Conservation (phyloP, 352 stramenopile genomes). For the Hyaloperonospora brassicae region DNA sequence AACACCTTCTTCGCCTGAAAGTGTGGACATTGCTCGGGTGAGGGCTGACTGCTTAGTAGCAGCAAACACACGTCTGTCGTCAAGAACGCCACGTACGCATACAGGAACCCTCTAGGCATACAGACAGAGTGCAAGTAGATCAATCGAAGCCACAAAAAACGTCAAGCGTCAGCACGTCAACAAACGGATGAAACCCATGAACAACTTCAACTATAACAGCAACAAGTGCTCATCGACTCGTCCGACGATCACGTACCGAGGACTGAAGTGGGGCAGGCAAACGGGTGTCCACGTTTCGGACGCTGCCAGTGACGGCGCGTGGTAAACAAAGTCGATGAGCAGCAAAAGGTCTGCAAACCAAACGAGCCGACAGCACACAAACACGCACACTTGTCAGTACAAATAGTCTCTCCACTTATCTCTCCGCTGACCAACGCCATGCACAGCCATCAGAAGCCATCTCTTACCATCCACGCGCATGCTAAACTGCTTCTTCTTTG, state of each 20-base stretch:
- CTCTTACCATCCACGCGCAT: constrained; percentile 57
- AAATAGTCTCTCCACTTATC: neutral
- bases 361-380: constrained; percentile 5
- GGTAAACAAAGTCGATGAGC: constrained; percentile 64
- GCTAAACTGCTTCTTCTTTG: constrained; percentile 53
- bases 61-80: constrained; percentile 45
- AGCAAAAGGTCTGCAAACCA: constrained; percentile 45
- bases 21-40: constrained; percentile 54
- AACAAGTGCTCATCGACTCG: neutral
- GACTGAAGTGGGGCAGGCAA: constrained; percentile 57
- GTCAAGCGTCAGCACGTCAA: neutral
- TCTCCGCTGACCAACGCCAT: neutral
- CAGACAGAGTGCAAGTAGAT: neutral
- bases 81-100: constrained; percentile 70
- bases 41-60: constrained; percentile 62
- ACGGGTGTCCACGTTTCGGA: constrained; percentile 72
- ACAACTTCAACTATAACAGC: no score
- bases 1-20: constrained; percentile 58
- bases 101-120: constrained; percentile 47
- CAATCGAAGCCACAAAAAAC: neutral
- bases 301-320: constrained; percentile 48
- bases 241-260: constrained; percentile 27
- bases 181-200: no score
- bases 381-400: neutral
- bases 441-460: neutral